Conservation (phyloP, 257 asterid species). For the Petrea volubilis region DNA sequence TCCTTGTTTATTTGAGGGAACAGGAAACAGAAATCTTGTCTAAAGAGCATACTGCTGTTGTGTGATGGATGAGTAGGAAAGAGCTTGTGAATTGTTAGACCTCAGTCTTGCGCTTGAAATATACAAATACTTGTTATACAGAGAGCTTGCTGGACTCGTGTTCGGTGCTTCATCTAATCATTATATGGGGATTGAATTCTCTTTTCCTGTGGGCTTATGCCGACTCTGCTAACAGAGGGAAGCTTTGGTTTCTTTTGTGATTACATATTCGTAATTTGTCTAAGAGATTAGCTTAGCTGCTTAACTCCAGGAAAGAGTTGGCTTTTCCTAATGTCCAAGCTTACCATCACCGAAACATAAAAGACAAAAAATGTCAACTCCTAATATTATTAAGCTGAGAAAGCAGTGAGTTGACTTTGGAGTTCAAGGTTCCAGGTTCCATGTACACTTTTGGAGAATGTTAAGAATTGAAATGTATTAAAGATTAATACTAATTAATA, state of each 20-base stretch:
- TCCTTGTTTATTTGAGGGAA: neutral
- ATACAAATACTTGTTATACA: neutral
- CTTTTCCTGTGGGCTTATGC: neutral
- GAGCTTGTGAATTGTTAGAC: neutral
- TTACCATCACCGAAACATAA: neutral
- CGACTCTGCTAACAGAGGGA: too few relatives aligned
- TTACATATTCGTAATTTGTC: neutral
- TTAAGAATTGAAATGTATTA: constrained; percentile 14
- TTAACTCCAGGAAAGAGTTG: neutral
- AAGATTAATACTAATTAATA: neutral
- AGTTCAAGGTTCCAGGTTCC: constrained; percentile 11
- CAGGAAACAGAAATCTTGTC: constrained; percentile 8
- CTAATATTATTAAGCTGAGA: neutral
- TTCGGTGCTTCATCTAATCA: neutral
- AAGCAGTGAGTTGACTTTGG: neutral
- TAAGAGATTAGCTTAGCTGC: neutral
- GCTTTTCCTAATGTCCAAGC: neutral
- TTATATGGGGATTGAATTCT: neutral
- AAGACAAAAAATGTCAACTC: neutral
- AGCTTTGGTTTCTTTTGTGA: neutral
- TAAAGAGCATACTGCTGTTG: constrained; percentile 9
- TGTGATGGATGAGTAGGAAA: neutral
- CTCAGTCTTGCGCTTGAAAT: neutral
- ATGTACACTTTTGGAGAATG: constrained; percentile 2
- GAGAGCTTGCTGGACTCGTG: neutral